Percentiles rank a stretch among this genome's conserved stretches.
Conservation (phyloP, 169 alveolate genomes). For the Amoebophrya sp. region DNA sequence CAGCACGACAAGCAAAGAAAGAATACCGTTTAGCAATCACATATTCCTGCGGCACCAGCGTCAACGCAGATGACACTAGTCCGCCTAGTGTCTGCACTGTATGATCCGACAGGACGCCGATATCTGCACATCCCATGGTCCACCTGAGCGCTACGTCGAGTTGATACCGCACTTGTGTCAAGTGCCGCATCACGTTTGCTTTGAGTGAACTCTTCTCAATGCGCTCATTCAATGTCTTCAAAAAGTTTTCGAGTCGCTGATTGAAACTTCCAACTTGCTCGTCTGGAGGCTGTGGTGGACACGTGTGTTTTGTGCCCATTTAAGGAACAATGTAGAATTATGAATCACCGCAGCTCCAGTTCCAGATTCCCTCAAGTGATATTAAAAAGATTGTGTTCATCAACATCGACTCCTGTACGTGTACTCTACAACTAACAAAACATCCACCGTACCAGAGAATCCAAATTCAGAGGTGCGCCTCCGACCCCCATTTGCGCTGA, state of each 20-base stretch:
- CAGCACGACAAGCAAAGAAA: neutral
- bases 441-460: neutral
- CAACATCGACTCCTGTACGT: neutral
- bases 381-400: neutral
- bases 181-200: neutral
- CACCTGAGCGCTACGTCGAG: neutral
- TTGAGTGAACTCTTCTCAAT: neutral
- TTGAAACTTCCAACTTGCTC: neutral
- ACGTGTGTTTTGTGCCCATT: neutral
- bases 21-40: neutral
- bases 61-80: neutral
- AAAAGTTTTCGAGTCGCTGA: neutral
- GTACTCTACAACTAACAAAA: too few relatives aligned
- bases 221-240: neutral
- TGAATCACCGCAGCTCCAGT: too few relatives aligned
- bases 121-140: neutral
- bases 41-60: constrained; percentile 17
- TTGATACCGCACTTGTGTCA: neutral
- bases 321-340: neutral
- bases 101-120: constrained; percentile 9
- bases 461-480: neutral
- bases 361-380: neutral
- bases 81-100: neutral
- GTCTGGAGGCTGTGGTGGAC: neutral
- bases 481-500: neutral